Evolutionary conservation across 1,284 basidiomycete genomes (phyloP), one percentile per base, ranked within the genome.

Genomic region (Trichosporon asahii): DNA sequence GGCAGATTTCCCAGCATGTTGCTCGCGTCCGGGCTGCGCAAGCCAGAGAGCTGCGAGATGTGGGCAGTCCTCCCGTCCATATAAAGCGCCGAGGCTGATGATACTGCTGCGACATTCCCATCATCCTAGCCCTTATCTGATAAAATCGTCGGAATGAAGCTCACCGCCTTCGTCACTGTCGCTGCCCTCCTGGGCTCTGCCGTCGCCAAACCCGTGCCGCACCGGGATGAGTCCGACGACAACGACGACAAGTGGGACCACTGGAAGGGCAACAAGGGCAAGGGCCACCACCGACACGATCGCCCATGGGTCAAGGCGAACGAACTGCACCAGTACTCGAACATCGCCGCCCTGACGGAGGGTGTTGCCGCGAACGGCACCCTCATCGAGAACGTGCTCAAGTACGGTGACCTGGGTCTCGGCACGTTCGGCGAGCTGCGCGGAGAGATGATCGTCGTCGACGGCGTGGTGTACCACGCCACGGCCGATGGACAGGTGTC

Each of bases 401-500:
- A 14, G 57, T 60, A 66, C 44, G 68, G 68, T 23, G 65, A 66
- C 57, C 31, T 64, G 7, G 68, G 68, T 11, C 68, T 69, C 6
- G 68, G 68, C 12, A 69, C 68, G 11, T 69, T 61, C 18, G 35
- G 57, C 14, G 35, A 11, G n/a, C 31, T 69, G 15, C 33, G 7
- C 9, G 68, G 68, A 57, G 68, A 69, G 65, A 69, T 69, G 68
- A 64, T 69, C 46, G 60, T 69, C 9, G 9, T 69, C 31, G 68
- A 69, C 65, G 68, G 68, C 8, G 60, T 66, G 18, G 64, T 46
- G 8, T 69, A 69, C 60, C 68, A 29, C 65, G 65, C 57, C 2
- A 49, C 33, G 0, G 44, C 65, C 2, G 27, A 66, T 44, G 27
- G 29, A 11, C 15, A 8, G 25, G 46, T 69, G 18, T 11, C 31